phyloP scores from a whole-genome alignment of 2,329 filamentous ascomycete genomes.

The Hymenoscyphus infarciens region DNA sequence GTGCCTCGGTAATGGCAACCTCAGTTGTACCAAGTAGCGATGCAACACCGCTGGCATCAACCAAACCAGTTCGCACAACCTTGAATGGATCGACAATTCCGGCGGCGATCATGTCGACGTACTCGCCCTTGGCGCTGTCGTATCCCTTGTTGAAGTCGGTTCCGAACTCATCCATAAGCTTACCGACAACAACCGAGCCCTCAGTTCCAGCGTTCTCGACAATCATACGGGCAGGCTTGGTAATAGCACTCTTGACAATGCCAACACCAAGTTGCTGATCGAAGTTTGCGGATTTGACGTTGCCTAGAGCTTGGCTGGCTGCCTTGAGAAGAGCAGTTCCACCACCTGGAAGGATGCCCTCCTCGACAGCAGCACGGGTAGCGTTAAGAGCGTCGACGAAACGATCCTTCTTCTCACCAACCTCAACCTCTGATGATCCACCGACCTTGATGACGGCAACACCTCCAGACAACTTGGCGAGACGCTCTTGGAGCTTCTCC shows the following conservation, averaged over 20 bases:
- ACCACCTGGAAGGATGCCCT: constrained; percentile 97
- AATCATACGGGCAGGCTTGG: constrained; percentile 87
- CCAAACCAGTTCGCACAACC: constrained; percentile 94
- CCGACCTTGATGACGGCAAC: constrained; percentile 99
- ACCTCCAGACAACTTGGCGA: constrained; percentile 97
- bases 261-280: constrained; percentile 98
- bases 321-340: constrained; percentile 98
- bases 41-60: constrained; percentile 93
- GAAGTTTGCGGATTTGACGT: constrained; percentile 89
- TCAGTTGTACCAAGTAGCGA: constrained; percentile 97
- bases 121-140: constrained; percentile 94
- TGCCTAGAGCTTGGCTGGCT: constrained; percentile 77
- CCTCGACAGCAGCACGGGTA: constrained; percentile 95
- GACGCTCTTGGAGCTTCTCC: constrained; percentile 99
- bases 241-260: constrained; percentile 98
- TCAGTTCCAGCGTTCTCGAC: constrained; percentile 97
- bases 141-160: constrained; percentile 97
- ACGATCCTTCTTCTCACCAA: constrained; percentile 99
- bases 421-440: constrained; percentile 95
- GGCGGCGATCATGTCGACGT: constrained; percentile 95
- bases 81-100: constrained; percentile 99
- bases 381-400: constrained; percentile 98
- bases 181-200: constrained; percentile 94
- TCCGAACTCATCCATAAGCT: constrained; percentile 92
- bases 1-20: constrained; percentile 95